Evolutionary conservation across 164 flowering plant genomes (phyloP), one percentile per base, ranked within the genome.

Genomic region (Magnolia officinalis): DNA sequence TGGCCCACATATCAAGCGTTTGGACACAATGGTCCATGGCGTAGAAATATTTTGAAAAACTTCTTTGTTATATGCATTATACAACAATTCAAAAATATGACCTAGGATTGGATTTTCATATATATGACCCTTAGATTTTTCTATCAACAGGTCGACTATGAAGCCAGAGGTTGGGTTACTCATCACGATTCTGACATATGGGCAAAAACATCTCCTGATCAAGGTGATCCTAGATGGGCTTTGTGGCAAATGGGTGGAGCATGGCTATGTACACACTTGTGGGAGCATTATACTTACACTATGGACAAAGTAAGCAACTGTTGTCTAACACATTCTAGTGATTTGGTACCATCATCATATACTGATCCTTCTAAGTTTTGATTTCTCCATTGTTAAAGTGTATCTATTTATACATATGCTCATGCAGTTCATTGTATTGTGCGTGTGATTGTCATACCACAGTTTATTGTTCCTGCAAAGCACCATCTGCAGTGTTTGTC

Each of bases 231-330:
- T 65, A 88, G 86, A 23, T 96, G 96, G 97, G 97, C 99, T 50
- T 68, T 96, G 66, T 96, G 99, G 99, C 98, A 89, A 73, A 93
- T 96, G 99, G 99, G 99, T 61, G 99, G 99, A 75, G 97, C 99
- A 49, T 96, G 99, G 99, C 89, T 93, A 79, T 91, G 95, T 77
- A 89, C 96, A 8, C 99, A 96, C 87, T 80, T 93, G 16, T 96
- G 98, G 99, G 99, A 96, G 82, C 97, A 96, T 79, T 93, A 86
- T 75, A 80, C 88, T 64, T 94, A 85, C 74, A 92, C 98, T 67
- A 76, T 93, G 95, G 96, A 96, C 83, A 89, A 91, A 80, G 98
- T 94, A 85, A 78, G 86, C 63, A 21, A 37, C 29, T 24, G 16
- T 55, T 55, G 61, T 55, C 6, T 37, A 37, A 55, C 13, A 16